These are phyloP conservation scores for Eucalyptus marginata DNA, from an alignment of 345 rosid species.

Conservation along the genomic window DNA sequence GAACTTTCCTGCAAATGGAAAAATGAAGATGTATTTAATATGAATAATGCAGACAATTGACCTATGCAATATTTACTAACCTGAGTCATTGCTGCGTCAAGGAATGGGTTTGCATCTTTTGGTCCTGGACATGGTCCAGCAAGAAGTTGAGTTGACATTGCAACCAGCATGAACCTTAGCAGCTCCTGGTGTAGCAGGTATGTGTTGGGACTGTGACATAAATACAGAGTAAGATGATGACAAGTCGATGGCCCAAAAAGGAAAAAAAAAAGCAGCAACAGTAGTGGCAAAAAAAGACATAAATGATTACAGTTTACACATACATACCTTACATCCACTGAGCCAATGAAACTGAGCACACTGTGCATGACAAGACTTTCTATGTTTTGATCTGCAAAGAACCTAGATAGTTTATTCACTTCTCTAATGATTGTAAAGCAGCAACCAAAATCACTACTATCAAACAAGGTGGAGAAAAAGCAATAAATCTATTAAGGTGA, in stretches of 20 bases:
- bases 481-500: not conserved
- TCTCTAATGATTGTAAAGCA: not conserved
- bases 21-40: not conserved
- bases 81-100: slow-evolving; percentile 89
- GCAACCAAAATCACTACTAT: not conserved
- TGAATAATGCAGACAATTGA: not conserved
- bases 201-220: slow-evolving; percentile 53
- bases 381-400: slow-evolving; percentile 58
- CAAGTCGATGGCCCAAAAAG: not conserved
- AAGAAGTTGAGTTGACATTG: slow-evolving; percentile 91
- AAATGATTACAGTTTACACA: not conserved
- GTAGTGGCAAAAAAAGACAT: not conserved
- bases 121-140: slow-evolving; percentile 68
- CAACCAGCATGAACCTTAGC: slow-evolving; percentile 74
- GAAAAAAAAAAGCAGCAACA: not conserved
- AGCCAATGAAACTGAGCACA: slow-evolving; percentile 65
- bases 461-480: not conserved
- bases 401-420: not conserved
- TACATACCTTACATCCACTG: slow-evolving; percentile 68
- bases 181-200: slow-evolving; percentile 84
- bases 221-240: slow-evolving; percentile 18
- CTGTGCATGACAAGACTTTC: slow-evolving; percentile 66
- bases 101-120: slow-evolving; percentile 69
- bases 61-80: slow-evolving; percentile 11
- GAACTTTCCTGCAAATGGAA: slow-evolving; percentile 49